Conservation (phyloP, 31 red algal species). For the Asparagopsis taxiformis region DNA sequence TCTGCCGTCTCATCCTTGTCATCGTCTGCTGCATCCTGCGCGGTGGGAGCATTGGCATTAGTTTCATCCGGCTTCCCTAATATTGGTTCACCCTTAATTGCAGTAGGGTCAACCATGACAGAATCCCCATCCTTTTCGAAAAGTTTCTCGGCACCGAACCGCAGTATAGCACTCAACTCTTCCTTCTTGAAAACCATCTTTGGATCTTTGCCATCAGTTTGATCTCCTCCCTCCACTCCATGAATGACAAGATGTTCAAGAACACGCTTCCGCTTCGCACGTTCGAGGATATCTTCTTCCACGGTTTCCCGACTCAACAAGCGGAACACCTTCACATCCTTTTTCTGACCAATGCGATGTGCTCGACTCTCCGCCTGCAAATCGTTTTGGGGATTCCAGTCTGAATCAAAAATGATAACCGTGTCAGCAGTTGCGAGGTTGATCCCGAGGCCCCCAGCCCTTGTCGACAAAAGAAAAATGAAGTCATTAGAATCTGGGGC, state of each 20-base stretch:
- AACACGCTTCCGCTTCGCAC: constrained; percentile 91
- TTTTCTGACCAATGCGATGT: constrained; percentile 94
- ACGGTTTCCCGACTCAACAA: constrained; percentile 78
- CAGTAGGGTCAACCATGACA: background rate
- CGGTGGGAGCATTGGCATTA: constrained; percentile 19
- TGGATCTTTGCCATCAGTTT: constrained; percentile 68
- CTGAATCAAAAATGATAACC: constrained; percentile 92
- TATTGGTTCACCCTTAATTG: too few relatives aligned
- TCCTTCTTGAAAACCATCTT: constrained; percentile 86
- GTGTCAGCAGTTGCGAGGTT: constrained; percentile 91
- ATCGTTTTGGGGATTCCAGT: constrained; percentile 97
- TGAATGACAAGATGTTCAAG: constrained; percentile 93
- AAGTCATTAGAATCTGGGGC: constrained; percentile 84
- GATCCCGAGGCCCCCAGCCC: constrained; percentile 93
- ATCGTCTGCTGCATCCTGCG: too few relatives aligned
- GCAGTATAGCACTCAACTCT: constrained; percentile 87
- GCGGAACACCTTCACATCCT: constrained; percentile 93
- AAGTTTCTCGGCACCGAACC: constrained; percentile 93
- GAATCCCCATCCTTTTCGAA: constrained; percentile 56
- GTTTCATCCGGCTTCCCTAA: constrained; percentile 6
- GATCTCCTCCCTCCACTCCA: constrained; percentile 85
- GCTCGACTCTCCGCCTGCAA: constrained; percentile 88
- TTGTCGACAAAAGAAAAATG: constrained; percentile 89
- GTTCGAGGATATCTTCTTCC: constrained; percentile 92
- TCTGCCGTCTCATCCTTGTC: too few relatives aligned